Evolutionary conservation across 306 rosid species (phyloP).

Genomic region (Trifolium repens): DNA sequence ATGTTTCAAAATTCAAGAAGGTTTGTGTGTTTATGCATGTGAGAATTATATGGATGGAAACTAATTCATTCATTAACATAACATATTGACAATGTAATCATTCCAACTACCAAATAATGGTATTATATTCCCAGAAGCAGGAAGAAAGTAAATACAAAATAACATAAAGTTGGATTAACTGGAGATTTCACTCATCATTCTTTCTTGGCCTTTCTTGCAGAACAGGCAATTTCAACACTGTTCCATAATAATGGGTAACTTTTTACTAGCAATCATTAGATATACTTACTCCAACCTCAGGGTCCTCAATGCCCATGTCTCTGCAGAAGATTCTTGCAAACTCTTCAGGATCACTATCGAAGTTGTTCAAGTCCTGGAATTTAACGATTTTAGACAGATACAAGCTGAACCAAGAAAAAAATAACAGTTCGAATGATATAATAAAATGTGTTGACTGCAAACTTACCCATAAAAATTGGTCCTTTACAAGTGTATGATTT

Average conservation of each 20-base stretch:
- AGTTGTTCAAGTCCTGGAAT: conserved; percentile 90
- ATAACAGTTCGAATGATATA: too few species aligned
- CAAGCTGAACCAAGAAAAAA: too few species aligned
- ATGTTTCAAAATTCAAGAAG: conserved; percentile 28
- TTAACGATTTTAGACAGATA: conserved; percentile 25
- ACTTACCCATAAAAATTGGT: conserved; percentile 94
- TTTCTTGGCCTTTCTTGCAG: neutral
- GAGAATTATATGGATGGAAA: too few species aligned
- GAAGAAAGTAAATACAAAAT: neutral
- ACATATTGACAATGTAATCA: neutral
- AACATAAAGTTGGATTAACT: neutral
- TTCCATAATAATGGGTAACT: conserved; percentile 5
- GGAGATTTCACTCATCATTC: conserved; percentile 5
- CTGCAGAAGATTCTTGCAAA: conserved; percentile 80
- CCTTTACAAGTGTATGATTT: conserved; percentile 84
- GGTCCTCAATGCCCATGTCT: conserved; percentile 88
- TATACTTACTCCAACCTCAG: conserved; percentile 92
- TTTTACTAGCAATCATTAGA: neutral
- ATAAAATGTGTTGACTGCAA: conserved; percentile 19
- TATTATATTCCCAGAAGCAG: neutral
- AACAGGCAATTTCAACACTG: conserved; percentile 14
- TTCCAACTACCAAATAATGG: conserved; percentile 2
- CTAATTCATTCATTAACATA: too few species aligned
- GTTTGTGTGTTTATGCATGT: neutral
- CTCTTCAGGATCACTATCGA: conserved; percentile 97